Evolutionary conservation across 2,329 filamentous ascomycete species (phyloP).

Genomic region (Fusarium devonianum): DNA sequence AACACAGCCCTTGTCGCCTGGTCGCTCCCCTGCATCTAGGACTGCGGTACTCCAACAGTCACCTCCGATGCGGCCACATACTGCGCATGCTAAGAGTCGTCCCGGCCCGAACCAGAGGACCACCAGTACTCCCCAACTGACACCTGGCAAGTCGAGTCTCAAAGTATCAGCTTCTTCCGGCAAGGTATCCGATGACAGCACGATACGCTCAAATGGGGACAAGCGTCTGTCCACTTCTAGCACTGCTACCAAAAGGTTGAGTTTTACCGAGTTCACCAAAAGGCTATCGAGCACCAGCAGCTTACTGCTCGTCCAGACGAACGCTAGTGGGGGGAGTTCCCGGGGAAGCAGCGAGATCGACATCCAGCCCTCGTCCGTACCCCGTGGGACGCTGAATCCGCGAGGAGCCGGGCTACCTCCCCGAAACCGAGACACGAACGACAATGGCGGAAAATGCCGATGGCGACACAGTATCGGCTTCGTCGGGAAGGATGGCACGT

Average conservation of each 20-base stretch:
- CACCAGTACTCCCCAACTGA: conserved; percentile 59
- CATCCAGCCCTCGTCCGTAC: conserved; percentile 47
- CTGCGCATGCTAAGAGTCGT: conserved; percentile 58
- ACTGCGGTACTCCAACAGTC: conserved; percentile 30
- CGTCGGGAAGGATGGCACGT: conserved; percentile 60
- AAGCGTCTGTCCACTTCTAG: conserved; percentile 62
- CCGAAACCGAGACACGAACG: conserved; percentile 46
- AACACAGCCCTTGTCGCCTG: conserved; percentile 42
- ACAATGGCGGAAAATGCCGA: conserved; percentile 54
- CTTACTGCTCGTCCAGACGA: conserved; percentile 65
- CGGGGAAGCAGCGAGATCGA: conserved; percentile 57
- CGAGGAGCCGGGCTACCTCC: conserved; percentile 45
- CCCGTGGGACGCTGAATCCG: conserved; percentile 53
- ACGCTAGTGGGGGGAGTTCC: conserved; percentile 58
- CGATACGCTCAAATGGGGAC: conserved; percentile 47
- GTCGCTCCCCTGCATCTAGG: conserved; percentile 45
- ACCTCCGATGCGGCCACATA: conserved; percentile 57
- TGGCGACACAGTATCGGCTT: conserved; percentile 66
- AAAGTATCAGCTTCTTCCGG: conserved; percentile 33
- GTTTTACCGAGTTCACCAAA: conserved; percentile 68
- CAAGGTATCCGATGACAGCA: conserved; percentile 47
- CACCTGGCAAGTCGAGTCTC: conserved; percentile 37
- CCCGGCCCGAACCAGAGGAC: conserved; percentile 54
- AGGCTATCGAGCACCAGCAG: conserved; percentile 67
- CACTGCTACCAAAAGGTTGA: conserved; percentile 64